Conservation (phyloP, 345 rosid species). For the Eucalyptus melliodora region DNA sequence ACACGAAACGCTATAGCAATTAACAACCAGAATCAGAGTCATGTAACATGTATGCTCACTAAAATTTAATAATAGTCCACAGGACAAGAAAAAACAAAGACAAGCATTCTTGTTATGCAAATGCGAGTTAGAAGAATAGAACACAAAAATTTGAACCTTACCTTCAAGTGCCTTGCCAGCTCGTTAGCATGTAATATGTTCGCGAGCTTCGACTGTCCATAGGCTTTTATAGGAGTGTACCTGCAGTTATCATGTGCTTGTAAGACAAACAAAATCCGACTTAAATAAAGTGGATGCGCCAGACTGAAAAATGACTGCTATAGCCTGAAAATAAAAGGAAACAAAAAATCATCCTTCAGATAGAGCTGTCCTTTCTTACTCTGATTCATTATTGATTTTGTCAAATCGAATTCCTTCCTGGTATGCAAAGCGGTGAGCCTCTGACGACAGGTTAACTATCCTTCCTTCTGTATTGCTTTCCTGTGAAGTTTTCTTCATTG, state of each 20-base stretch:
- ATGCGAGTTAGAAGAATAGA: not conserved
- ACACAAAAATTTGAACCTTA: not conserved
- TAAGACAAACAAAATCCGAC: not conserved
- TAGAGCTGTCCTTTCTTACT: conserved; percentile 3
- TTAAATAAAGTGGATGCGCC: not conserved
- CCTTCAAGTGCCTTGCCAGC: conserved; percentile 19
- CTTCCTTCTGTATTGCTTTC: conserved; percentile 45
- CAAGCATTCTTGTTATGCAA: not conserved
- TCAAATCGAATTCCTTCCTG: conserved; percentile 35
- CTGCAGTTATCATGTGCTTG: not conserved
- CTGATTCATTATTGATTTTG: conserved; percentile 30
- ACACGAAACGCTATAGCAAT: not conserved
- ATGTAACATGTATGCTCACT: not conserved
- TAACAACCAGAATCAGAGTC: not conserved
- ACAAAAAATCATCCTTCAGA: not conserved
- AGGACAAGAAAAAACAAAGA: not conserved
- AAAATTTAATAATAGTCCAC: not conserved
- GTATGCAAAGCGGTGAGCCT: conserved; percentile 21
- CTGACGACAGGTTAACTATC: conserved; percentile 45
- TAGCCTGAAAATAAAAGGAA: not conserved
- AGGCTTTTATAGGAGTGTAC: conserved; percentile 1
- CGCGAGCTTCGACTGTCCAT: conserved; percentile 27
- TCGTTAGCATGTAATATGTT: conserved; percentile 22
- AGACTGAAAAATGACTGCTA: not conserved
- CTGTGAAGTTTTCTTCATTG: conserved; percentile 40